Percentiles rank a stretch among this genome's conserved stretches.
Conservation (phyloP, 2,329 filamentous ascomycete genomes). For the Ophiostoma australiae region DNA sequence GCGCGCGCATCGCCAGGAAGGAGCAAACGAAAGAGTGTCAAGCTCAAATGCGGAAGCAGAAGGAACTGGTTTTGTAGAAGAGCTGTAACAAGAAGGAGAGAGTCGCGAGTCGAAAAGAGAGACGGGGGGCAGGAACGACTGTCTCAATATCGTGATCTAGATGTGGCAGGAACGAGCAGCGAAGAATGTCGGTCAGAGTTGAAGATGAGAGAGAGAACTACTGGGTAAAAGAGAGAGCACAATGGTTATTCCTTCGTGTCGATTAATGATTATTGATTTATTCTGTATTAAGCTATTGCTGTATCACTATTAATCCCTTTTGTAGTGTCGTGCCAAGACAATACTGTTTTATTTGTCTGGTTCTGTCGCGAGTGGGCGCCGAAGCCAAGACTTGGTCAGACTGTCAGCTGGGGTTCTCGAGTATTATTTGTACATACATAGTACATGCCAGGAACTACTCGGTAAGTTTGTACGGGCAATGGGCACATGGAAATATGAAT, state of each 20-base stretch:
- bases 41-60: background rate
- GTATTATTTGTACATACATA: too few species aligned
- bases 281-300: background rate
- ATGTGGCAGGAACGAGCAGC: background rate
- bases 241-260: background rate
- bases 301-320: background rate
- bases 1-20: background rate
- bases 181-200: conserved; percentile 5
- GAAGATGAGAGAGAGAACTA: background rate
- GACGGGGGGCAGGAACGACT: background rate
- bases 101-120: background rate
- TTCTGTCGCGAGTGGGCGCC: background rate
- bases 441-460: too few species aligned
- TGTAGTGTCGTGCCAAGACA: conserved; percentile 8
- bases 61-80: background rate
- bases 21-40: background rate
- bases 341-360: conserved; percentile 13
- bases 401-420: background rate
- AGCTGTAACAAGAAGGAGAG: background rate
- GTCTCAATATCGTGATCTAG: background rate
- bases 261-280: background rate
- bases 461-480: too few species aligned
- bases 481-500: background rate
- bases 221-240: background rate
- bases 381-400: conserved; percentile 7